Percentiles rank a stretch among this genome's conserved stretches.
Conservation (phyloP, 805 yeast genomes). For the Candida chilensis region DNA sequence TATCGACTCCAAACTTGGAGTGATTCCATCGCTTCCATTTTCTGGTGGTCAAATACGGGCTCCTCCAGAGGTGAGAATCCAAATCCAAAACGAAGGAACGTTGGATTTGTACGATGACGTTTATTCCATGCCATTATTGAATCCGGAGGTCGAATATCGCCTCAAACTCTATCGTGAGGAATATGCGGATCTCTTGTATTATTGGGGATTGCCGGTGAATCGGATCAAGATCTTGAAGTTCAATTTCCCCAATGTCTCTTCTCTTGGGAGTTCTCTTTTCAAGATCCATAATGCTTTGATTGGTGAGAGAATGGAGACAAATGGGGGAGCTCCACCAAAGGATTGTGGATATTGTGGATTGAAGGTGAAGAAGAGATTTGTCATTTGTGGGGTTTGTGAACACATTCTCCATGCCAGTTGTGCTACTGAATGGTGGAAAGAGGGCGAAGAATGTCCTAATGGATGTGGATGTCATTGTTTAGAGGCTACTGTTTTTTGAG, state of each 20-base stretch:
- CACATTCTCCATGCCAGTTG: constrained; percentile 76
- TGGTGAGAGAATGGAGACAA: constrained; percentile 12
- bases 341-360: constrained; percentile 63
- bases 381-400: constrained; percentile 65
- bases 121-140: constrained; percentile 28
- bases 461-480: constrained; percentile 82
- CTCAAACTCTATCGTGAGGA: constrained; percentile 43
- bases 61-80: constrained; percentile 24
- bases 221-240: constrained; percentile 72
- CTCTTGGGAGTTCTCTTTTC: constrained; percentile 10
- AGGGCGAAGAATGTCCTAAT: constrained; percentile 55
- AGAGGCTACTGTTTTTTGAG: constrained; percentile 10
- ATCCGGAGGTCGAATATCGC: constrained; percentile 22
- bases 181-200: constrained; percentile 68
- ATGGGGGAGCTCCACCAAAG: constrained; percentile 7
- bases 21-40: constrained; percentile 9
- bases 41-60: constrained; percentile 8
- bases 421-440: constrained; percentile 73
- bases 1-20: too few relatives aligned
- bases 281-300: constrained; percentile 24
- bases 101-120: constrained; percentile 35
- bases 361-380: constrained; percentile 48
- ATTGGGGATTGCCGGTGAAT: constrained; percentile 81
- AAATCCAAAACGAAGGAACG: constrained; percentile 33
- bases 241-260: constrained; percentile 31